Conservation (phyloP, 106 monocot species). For the Acanthochlamys bracteata region DNA sequence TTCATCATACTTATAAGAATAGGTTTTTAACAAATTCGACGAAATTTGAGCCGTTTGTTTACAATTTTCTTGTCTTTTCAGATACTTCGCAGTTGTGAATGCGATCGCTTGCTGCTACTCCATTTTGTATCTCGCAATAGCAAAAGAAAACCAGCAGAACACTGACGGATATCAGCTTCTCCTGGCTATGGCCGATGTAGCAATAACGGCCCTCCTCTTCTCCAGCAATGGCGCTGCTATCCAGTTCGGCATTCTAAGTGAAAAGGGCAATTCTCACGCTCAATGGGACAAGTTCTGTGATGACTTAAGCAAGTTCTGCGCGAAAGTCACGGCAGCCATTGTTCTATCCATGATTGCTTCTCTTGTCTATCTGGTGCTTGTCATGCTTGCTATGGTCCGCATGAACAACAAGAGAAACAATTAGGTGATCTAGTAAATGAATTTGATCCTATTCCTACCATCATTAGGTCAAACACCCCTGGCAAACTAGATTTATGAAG, state of each 20-base stretch:
- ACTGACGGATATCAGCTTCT: background rate
- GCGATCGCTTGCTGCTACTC: constrained; percentile 13
- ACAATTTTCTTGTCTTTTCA: background rate
- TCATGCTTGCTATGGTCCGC: background rate
- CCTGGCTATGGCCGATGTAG: constrained; percentile 15
- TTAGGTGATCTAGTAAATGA: too few relatives aligned
- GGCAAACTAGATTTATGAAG: too few relatives aligned
- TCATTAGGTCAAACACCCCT: too few relatives aligned
- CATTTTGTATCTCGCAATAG: background rate
- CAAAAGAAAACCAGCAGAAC: background rate
- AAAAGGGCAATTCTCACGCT: constrained; percentile 15
- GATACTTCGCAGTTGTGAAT: constrained; percentile 8
- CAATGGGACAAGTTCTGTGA: constrained; percentile 15
- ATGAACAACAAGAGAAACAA: background rate
- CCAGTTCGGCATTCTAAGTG: constrained; percentile 11
- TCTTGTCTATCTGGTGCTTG: constrained; percentile 6
- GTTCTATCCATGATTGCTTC: constrained; percentile 16
- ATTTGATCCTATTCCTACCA: too few relatives aligned
- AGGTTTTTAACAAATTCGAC: too few relatives aligned
- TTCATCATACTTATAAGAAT: too few relatives aligned
- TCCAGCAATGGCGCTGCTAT: constrained; percentile 17
- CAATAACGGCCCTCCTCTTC: constrained; percentile 13
- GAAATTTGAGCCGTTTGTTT: too few relatives aligned
- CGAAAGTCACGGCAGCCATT: constrained; percentile 11
- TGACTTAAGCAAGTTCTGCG: constrained; percentile 6